phyloP scores from a whole-genome alignment of 2,329 filamentous ascomycete species.

The Fusarium sp. region DNA sequence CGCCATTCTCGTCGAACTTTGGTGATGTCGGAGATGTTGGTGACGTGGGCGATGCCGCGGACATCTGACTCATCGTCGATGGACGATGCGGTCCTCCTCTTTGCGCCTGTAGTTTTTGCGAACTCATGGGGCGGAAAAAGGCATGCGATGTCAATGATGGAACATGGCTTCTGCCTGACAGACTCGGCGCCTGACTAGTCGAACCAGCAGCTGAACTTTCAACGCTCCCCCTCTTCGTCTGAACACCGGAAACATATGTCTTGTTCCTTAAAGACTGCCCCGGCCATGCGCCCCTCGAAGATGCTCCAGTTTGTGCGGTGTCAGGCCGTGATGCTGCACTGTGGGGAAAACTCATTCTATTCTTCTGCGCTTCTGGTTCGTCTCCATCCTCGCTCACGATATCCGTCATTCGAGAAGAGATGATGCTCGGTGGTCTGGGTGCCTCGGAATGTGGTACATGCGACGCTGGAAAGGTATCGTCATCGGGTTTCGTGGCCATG shows the following conservation, averaged over 20 bases:
- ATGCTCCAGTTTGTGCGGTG: constrained; percentile 66
- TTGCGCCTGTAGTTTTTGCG: constrained; percentile 92
- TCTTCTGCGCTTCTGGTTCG: constrained; percentile 54
- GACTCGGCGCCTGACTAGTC: constrained; percentile 68
- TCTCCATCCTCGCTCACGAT: constrained; percentile 71
- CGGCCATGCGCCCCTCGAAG: constrained; percentile 64
- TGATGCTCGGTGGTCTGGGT: constrained; percentile 72
- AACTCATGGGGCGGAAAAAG: constrained; percentile 98
- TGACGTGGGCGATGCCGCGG: constrained; percentile 38
- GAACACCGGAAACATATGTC: constrained; percentile 58
- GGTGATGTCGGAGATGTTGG: constrained; percentile 41
- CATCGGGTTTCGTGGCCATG: constrained; percentile 60
- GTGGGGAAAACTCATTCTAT: constrained; percentile 52
- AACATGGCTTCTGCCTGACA: constrained; percentile 87
- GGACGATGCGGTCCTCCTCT: constrained; percentile 71
- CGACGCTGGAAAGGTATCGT: constrained; percentile 57
- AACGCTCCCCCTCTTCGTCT: constrained; percentile 61
- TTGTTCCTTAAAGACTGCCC: constrained; percentile 69
- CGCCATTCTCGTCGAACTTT: constrained; percentile 59
- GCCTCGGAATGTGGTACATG: constrained; percentile 59
- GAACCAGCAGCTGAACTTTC: constrained; percentile 65
- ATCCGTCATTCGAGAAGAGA: constrained; percentile 81
- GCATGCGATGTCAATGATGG: constrained; percentile 90
- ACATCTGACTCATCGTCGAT: constrained; percentile 57
- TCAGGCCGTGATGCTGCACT: constrained; percentile 66